Evolutionary conservation across 2,329 filamentous ascomycete genomes (phyloP).

Genomic region (Colletotrichum cereale): DNA sequence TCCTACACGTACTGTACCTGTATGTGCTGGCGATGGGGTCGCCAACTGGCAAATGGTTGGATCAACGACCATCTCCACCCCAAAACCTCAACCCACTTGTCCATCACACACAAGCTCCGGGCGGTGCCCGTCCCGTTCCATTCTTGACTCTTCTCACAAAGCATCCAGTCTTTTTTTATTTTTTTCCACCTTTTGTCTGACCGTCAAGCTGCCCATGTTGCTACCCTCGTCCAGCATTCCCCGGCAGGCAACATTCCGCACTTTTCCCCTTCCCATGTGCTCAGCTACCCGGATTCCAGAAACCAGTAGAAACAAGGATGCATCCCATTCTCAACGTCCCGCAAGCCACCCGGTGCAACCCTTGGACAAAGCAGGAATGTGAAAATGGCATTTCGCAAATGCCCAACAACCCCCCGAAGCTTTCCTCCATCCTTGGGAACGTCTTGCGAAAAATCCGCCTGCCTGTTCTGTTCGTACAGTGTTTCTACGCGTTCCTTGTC

Average conservation of each 20-base stretch:
- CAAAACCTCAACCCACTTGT: conserved; percentile 7
- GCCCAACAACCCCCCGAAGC: neutral
- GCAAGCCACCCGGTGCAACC: conserved; percentile 19
- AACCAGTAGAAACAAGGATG: conserved; percentile 14
- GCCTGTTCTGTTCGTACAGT: neutral
- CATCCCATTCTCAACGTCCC: neutral
- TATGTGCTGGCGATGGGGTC: conserved; percentile 14
- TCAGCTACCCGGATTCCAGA: conserved; percentile 8
- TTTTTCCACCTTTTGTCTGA: neutral
- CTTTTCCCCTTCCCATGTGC: neutral
- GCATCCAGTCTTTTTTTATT: neutral
- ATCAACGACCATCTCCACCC: conserved; percentile 16
- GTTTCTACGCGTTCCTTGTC: neutral
- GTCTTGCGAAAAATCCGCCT: neutral
- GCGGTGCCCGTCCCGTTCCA: conserved; percentile 20
- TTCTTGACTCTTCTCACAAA: conserved; percentile 14
- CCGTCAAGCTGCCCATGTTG: conserved; percentile 15
- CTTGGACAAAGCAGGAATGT: conserved; percentile 23
- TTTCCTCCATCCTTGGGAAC: conserved; percentile 4
- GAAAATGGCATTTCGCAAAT: conserved; percentile 30
- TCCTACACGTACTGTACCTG: too few relatives aligned
- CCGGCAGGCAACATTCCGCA: conserved; percentile 15
- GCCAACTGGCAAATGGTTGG: conserved; percentile 15
- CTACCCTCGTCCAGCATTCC: conserved; percentile 21
- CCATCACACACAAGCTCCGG: conserved; percentile 26